Evolutionary conservation across 805 yeast genomes (phyloP).

Genomic region (Candida krabiensis): DNA sequence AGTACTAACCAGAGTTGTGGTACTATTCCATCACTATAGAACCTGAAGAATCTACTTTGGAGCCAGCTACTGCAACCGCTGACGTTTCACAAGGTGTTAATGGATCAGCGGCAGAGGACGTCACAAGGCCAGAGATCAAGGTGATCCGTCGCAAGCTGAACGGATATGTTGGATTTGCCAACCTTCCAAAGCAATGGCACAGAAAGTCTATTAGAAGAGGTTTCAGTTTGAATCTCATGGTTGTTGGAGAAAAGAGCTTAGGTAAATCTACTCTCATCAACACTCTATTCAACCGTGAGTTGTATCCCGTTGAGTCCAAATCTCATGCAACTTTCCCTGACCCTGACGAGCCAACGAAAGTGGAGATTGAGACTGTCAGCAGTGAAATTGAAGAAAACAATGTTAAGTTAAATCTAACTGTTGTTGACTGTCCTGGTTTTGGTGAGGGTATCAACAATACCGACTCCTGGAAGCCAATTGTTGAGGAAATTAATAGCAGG

Average conservation of each 20-base stretch:
- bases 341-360: conserved; percentile 44
- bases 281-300: conserved; percentile 75
- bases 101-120: conserved; percentile 8
- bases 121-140: conserved; percentile 42
- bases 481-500: conserved; percentile 82
- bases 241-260: conserved; percentile 88
- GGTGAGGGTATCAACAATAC: conserved; percentile 85
- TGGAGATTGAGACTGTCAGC: conserved; percentile 58
- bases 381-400: conserved; percentile 91
- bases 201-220: conserved; percentile 89
- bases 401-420: conserved; percentile 79
- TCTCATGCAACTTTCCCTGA: conserved; percentile 37
- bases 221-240: conserved; percentile 82
- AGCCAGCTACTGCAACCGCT: conserved; percentile 9
- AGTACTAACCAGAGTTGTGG: too few species aligned
- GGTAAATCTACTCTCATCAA: conserved; percentile 92
- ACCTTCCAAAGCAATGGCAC: conserved; percentile 98
- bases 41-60: too few species aligned
- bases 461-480: conserved; percentile 85
- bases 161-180: conserved; percentile 96
- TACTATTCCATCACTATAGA: too few species aligned
- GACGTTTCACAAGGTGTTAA: too few species aligned
- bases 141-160: conserved; percentile 80
- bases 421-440: conserved; percentile 90
- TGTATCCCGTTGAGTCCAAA: conserved; percentile 40